Base-by-base conservation (phyloP, 768 basidiomycete species). In the Porpolomopsis calyptriformis region DNA sequence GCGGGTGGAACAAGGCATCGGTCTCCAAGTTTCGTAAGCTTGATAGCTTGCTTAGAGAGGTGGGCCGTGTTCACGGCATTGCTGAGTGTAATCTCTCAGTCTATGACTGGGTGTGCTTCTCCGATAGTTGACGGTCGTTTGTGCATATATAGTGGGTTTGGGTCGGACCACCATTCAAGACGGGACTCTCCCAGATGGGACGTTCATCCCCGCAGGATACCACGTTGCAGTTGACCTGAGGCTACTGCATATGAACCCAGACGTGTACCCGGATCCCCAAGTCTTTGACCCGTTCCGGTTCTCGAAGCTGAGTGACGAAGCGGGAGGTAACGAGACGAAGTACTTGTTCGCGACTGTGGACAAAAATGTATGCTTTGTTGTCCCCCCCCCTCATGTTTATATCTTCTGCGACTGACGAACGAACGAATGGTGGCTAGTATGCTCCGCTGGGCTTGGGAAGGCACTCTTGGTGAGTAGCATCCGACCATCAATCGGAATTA, bases 401-500 rank as follows among this genome's bases (percentile, higher is more conserved):
- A 49, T 36, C 37, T 16, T 46, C n/a, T 34, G 47, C 42, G 48
- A 43, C 31, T 25, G 9, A 45, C 43, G 18, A 22, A 38, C 37
- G 24, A 37, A 43, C 12, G 37, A 31, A 45, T 41, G 68, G 65
- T 65, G 62, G 48, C 58, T 68, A 37, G 63, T 63, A n/a, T 69
- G n/a, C n/a, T n/a, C n/a, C n/a, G n/a, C n/a, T 67, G 52, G 62
- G 66, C 51, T 62, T 61, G 48, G 65, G 66, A 65, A 51, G 43
- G 25, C 43, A 34, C 27, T 20, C 24, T 16, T 49, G 42, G 42
- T 43, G 29, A 33, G 42, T 12, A 5, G 41, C 26, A 29, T 10
- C 18, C 25, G 9, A 35, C 25, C 39, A 43, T 12, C 11, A 14
- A n/a, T n/a, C 24, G 19, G 9, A 11, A 43, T 19, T 44, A 14